These are phyloP conservation scores for Didymella exigua DNA, from an alignment of 2,329 filamentous ascomycete species.

Conservation along the genomic window DNA sequence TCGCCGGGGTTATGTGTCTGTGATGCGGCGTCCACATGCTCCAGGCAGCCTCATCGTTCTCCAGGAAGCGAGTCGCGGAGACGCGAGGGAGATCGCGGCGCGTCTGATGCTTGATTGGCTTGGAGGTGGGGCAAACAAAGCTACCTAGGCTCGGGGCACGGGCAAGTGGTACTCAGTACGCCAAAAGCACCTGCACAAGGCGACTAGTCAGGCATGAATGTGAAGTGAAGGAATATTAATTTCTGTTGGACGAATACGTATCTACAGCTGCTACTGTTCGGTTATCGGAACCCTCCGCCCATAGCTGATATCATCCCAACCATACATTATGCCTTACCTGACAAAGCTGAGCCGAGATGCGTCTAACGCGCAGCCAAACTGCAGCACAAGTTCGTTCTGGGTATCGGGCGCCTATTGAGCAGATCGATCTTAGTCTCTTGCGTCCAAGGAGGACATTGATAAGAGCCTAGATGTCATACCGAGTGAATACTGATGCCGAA, in stretches of 20 bases:
- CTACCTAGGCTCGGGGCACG: slow-evolving; percentile 8
- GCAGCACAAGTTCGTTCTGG: slow-evolving; percentile 14
- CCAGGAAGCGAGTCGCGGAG: slow-evolving; percentile 24
- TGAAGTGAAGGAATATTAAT: background rate
- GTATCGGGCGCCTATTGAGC: slow-evolving; percentile 38
- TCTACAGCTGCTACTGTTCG: background rate
- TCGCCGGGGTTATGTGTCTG: slow-evolving; percentile 27
- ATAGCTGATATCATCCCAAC: background rate
- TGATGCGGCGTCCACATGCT: slow-evolving; percentile 36
- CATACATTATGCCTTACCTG: background rate
- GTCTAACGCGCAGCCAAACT: background rate
- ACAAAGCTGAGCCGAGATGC: no score
- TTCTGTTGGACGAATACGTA: background rate
- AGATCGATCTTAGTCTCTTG: slow-evolving; percentile 26
- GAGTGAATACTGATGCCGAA: slow-evolving; percentile 28
- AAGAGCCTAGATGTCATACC: slow-evolving; percentile 31
- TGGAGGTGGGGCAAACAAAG: background rate
- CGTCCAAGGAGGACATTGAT: slow-evolving; percentile 9
- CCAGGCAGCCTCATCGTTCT: slow-evolving; percentile 24
- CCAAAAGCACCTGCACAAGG: background rate
- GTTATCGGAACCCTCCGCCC: background rate
- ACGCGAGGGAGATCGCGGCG: slow-evolving; percentile 29
- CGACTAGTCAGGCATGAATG: background rate
- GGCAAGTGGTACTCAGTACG: background rate
- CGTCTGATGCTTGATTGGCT: slow-evolving; percentile 20